Base-by-base conservation (phyloP, 768 basidiomycete genomes). In the Amanita phalloides region DNA sequence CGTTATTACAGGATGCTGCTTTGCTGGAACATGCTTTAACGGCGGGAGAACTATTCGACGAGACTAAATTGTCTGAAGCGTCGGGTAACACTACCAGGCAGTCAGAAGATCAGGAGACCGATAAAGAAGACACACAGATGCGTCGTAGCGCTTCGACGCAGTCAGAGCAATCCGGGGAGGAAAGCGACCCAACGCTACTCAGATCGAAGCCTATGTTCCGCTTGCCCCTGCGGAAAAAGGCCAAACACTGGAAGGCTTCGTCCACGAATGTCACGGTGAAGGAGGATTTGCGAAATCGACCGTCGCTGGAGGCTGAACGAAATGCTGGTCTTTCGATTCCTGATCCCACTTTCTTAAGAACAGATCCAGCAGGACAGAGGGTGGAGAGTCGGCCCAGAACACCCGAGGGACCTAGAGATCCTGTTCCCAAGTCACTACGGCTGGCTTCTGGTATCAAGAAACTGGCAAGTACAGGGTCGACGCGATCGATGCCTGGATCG, bases 1-100 rank as follows among this genome's bases (percentile, higher is more conserved):
- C 68, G 30, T 64, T 86, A 44, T 59, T 84, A 25, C 74, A 77
- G 41, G 77, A 82, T 47, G 78, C 83, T 6, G 77, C 81, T 28
- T 57, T 77, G 49, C 61, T 85, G 44, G 82, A 84, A 66, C 61
- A 71, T 59, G 70, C 70, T 51, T 65, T 86, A 37, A 71, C 70
- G 39, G 68, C 68, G 26, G 79, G 79, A 3, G 73, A 74, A 45
- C 60, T 76, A 72, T 73, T 1, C 63, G 62, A 45, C 74, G 75
- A 50, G 55, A 57, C n/a, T 20, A 56, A 33, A 36, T 32, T 53
- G 47, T 54, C 48, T 9, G 28, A 35, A 20, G 20, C 23, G 0
- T 51, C 51, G 14, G 45, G 47, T 41, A n/a, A 39, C 33, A 55
- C 56, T 33, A 58, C 55, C 32, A 38, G 51, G 37, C 28, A 51